phyloP scores from a whole-genome alignment of 2,329 filamentous ascomycete genomes.

The Epichloe elymi region DNA sequence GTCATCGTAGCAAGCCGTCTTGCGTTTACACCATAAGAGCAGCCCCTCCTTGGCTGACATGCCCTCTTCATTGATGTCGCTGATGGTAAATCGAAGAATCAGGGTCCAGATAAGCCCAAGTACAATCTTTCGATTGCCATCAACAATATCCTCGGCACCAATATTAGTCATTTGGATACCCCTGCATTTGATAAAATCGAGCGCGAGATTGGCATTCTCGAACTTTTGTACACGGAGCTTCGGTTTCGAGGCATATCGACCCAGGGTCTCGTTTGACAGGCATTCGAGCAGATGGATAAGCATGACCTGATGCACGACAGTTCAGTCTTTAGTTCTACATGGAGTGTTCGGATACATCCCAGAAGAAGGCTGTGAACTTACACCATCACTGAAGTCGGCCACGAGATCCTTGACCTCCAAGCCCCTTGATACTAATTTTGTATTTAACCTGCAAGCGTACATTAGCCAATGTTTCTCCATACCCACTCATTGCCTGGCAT shows the following conservation, averaged over 20 bases:
- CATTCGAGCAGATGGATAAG: constrained; percentile 96
- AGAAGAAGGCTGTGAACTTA: constrained; percentile 34
- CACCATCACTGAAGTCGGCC: constrained; percentile 81
- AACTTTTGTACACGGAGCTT: constrained; percentile 94
- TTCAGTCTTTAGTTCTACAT: constrained; percentile 2
- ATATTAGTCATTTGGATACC: constrained; percentile 98
- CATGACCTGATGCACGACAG: constrained; percentile 48
- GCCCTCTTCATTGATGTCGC: constrained; percentile 95
- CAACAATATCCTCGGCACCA: constrained; percentile 93
- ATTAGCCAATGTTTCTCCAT: background rate
- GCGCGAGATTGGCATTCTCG: constrained; percentile 92
- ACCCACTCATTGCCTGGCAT: too few relatives aligned
- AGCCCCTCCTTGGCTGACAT: constrained; percentile 95
- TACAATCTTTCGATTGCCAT: constrained; percentile 96
- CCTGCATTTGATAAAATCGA: constrained; percentile 82
- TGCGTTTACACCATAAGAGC: constrained; percentile 92
- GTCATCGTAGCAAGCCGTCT: constrained; percentile 96
- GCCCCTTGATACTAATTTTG: constrained; percentile 69
- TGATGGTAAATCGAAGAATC: constrained; percentile 96
- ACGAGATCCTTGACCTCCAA: constrained; percentile 80
- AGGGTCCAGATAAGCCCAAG: constrained; percentile 95
- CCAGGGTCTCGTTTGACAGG: constrained; percentile 84
- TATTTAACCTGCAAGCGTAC: constrained; percentile 62
- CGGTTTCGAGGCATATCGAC: constrained; percentile 90
- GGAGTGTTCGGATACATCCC: background rate